Conservation (phyloP, 805 yeast species). For the Candida awuae region DNA sequence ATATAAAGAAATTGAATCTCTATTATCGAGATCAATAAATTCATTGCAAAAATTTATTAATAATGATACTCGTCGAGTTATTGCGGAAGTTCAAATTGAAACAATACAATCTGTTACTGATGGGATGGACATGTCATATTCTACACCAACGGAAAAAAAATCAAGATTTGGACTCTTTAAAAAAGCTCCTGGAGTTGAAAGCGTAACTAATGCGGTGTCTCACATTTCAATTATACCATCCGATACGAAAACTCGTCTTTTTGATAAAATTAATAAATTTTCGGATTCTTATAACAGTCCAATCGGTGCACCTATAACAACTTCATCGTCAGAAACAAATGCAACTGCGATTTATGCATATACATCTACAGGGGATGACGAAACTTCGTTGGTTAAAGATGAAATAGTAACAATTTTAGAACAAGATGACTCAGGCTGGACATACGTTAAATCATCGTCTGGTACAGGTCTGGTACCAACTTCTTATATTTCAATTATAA, state of each 20-base stretch:
- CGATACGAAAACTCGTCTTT: constrained; percentile 21
- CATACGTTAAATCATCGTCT: constrained; percentile 42
- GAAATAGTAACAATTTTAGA: constrained; percentile 52
- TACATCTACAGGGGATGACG: constrained; percentile 66
- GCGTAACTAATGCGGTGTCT: constrained; percentile 20
- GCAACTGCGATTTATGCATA: constrained; percentile 57
- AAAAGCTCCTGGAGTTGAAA: not conserved
- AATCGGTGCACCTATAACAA: not conserved
- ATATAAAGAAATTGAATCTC: constrained; percentile 38
- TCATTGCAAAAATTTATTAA: constrained; percentile 55
- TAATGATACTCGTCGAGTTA: constrained; percentile 67
- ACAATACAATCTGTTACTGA: constrained; percentile 81
- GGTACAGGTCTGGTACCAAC: constrained; percentile 81
- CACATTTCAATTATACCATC: constrained; percentile 17
- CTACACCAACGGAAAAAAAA: constrained; percentile 50
- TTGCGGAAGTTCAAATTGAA: constrained; percentile 81
- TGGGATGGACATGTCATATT: constrained; percentile 58
- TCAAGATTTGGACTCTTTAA: constrained; percentile 40
- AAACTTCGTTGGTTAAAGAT: constrained; percentile 52
- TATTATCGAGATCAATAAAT: constrained; percentile 43
- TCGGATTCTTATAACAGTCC: constrained; percentile 13
- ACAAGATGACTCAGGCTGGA: constrained; percentile 89
- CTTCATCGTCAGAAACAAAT: not conserved
- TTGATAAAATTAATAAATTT: constrained; percentile 16
- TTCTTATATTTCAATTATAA: constrained; percentile 50